A percentile compares a stretch with the other conserved stretches of the same genome.
Evolutionary conservation across 78 protist species (phyloP).

Genomic region (Creolimax fragrantissima): DNA sequence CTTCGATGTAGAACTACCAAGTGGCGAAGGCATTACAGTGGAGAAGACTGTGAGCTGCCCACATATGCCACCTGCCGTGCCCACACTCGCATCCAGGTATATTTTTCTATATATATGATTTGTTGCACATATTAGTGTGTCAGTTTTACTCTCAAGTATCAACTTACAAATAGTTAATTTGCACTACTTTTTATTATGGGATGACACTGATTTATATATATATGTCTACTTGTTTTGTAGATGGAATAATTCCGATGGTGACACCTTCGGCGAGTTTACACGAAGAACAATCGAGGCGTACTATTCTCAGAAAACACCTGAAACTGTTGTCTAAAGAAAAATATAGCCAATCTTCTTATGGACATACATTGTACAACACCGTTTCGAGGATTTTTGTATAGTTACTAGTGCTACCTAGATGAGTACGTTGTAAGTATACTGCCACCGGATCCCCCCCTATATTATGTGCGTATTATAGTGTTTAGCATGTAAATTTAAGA

Average conservation of each 20-base stretch:
- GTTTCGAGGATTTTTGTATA: too few relatives aligned
- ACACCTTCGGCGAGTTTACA: not conserved
- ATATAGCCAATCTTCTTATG: too few relatives aligned
- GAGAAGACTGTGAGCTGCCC: not conserved
- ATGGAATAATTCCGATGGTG: not conserved
- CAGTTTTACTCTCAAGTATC: not conserved
- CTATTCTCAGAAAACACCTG: too few relatives aligned
- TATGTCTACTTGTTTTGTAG: not conserved
- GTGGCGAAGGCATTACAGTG: not conserved
- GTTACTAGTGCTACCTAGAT: too few relatives aligned
- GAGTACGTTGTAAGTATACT: too few relatives aligned
- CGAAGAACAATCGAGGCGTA: not conserved
- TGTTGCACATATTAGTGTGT: not conserved
- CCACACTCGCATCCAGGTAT: not conserved
- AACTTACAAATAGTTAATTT: not conserved
- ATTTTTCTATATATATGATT: not conserved
- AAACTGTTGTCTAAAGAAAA: too few relatives aligned
- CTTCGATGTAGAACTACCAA: not conserved
- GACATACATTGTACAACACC: too few relatives aligned
- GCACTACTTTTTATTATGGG: not conserved
- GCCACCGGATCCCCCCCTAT: too few relatives aligned
- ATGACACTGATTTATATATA: not conserved
- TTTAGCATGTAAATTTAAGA: too few relatives aligned
- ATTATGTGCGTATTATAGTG: too few relatives aligned
- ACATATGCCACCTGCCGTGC: not conserved